These are phyloP conservation scores for Phytopythium aichiense DNA, from an alignment of 352 stramenopile species.

Conservation along the genomic window DNA sequence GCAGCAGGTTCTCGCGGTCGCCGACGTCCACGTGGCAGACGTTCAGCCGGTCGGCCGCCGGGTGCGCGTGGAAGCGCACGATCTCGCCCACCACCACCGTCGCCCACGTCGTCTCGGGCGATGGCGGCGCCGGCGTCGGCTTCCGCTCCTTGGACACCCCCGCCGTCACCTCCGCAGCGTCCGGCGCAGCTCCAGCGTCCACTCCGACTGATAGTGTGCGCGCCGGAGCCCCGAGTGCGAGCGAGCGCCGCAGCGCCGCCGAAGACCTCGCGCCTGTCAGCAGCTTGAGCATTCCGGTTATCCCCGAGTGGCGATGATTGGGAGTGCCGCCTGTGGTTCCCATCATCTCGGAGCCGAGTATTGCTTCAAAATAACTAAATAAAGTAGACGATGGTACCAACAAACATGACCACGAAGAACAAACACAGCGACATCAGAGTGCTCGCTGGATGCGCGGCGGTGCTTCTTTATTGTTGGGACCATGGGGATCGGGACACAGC, in stretches of 20 bases:
- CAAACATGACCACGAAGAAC: background rate
- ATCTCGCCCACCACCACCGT: constrained; percentile 73
- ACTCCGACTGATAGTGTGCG: constrained; percentile 14
- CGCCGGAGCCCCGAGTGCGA: constrained; percentile 1
- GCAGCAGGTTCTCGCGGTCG: constrained; percentile 48
- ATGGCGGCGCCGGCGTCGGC: constrained; percentile 10
- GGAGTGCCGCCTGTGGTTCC: background rate
- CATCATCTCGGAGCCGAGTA: background rate
- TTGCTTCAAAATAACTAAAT: background rate
- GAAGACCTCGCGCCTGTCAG: background rate
- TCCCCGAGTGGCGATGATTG: background rate
- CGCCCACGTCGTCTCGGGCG: constrained; percentile 53
- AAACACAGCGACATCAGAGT: background rate
- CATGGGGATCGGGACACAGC: background rate
- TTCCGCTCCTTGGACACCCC: background rate
- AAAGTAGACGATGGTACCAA: background rate
- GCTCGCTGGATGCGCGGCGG: background rate
- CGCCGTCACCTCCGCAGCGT: background rate
- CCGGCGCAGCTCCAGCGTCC: constrained; percentile 5
- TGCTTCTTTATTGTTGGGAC: background rate
- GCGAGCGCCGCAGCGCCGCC: constrained; percentile 3
- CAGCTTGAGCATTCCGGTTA: constrained; percentile 1
- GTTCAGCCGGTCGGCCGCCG: constrained; percentile 59
- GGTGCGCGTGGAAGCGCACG: constrained; percentile 49
- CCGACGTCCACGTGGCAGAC: constrained; percentile 65